Evolutionary conservation across 2,329 filamentous ascomycete species (phyloP), one percentile per base, ranked within the genome.

Genomic region (Penicillium concentricum): DNA sequence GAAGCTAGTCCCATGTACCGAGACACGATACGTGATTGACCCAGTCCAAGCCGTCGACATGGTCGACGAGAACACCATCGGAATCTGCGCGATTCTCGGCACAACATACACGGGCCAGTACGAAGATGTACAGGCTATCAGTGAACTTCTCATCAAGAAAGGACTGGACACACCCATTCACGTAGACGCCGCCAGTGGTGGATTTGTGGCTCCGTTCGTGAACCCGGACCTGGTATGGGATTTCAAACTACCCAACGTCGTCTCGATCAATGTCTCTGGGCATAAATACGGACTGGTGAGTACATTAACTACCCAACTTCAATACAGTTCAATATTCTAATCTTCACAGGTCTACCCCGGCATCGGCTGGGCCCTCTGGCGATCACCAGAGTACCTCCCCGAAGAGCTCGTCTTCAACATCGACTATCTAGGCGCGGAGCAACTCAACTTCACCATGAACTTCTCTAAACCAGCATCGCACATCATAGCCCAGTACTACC

Each of bases 401-500:
- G 83, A 93, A 71, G 92, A 97, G 69, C 87, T 97, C 18, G 91
- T 97, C 68, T 97, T 97, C 85, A 97, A 96, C 82, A 96, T 97
- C 84, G 96, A 97, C 83, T 97, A 97, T 78, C 88, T 97, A 7
- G 93, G 93, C 46, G 92, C 93, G 13, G 91, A 97, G 71, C 93
- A 97, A 74, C 89, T 92, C 1, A 96, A 91, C 3, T 97, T 97
- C 79, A 97, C 93, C 0, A 86, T 97, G 58, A 97, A 97, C 82
- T 97, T 97, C 81, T 95, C 90, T 71, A 96, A 96, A 74, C 92
- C 92, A 56, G 93, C 93, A 10, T 91, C 89, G 5, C 92, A 97
- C 72, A 90, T 97, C 70, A 96, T 97, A 60, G 93, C 91, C 32
- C 93, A 97, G 78, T 97, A 97, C 80, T 97, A 97, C 80, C 92